Evolutionary conservation across 1,139 yeast genomes (phyloP).

Genomic region (Magnusiomyces tetraspermus): DNA sequence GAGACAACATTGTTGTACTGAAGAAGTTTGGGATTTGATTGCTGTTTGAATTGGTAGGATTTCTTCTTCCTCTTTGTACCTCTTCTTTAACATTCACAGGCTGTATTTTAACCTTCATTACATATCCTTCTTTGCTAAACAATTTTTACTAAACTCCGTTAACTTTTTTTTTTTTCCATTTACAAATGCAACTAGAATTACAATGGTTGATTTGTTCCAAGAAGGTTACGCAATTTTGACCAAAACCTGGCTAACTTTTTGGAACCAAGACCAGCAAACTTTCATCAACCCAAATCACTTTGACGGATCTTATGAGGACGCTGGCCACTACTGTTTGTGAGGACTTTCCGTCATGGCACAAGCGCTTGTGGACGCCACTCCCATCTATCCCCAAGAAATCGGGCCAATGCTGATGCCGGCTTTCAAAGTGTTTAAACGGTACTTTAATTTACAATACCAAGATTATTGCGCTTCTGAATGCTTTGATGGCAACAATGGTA

Average conservation of each 20-base stretch:
- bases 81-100: no score
- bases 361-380: slow-evolving; percentile 52
- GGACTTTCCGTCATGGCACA: slow-evolving; percentile 58
- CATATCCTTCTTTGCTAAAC: no score
- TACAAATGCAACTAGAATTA: neutral
- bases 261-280: slow-evolving; percentile 20
- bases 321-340: slow-evolving; percentile 54
- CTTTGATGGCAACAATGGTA: slow-evolving; percentile 48
- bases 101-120: no score
- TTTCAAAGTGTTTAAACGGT: slow-evolving; percentile 42
- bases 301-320: slow-evolving; percentile 44
- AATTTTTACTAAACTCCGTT: no score
- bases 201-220: slow-evolving; percentile 17
- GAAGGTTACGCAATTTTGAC: slow-evolving; percentile 10
- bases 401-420: slow-evolving; percentile 51
- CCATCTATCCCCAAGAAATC: slow-evolving; percentile 48
- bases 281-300: slow-evolving; percentile 24
- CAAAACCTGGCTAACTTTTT: slow-evolving; percentile 22
- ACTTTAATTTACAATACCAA: slow-evolving; percentile 42
- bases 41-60: no score
- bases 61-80: no score
- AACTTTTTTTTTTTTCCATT: neutral
- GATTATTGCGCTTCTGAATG: slow-evolving; percentile 55
- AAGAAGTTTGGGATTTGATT: no score
- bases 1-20: no score